phyloP scores from a whole-genome alignment of 139 green algal genomes.

The Picochlorum sp. region DNA sequence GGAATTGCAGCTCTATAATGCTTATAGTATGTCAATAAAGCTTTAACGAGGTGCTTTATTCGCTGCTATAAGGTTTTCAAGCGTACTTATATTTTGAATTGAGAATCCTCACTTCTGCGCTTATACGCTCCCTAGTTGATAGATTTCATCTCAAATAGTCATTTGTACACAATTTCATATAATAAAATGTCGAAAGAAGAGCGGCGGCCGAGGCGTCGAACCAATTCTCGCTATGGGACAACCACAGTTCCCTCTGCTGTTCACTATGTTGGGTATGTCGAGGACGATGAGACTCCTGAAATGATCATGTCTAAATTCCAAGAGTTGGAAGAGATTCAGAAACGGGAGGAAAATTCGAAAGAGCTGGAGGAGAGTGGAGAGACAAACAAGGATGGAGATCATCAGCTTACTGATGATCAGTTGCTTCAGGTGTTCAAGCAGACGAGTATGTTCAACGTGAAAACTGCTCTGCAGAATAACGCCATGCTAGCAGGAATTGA shows the following conservation, averaged over 20 bases:
- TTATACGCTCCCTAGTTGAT: too few species aligned
- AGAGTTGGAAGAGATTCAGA: constrained; percentile 68
- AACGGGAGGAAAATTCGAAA: background rate
- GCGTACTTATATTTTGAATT: too few species aligned
- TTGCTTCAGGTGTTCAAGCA: constrained; percentile 78
- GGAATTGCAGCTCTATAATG: too few species aligned
- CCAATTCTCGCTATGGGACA: constrained; percentile 30
- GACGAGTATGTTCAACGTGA: constrained; percentile 80
- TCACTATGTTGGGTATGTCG: constrained; percentile 91
- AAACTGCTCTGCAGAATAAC: constrained; percentile 54
- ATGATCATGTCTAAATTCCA: constrained; percentile 95
- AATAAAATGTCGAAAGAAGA: background rate
- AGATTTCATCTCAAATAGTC: too few species aligned
- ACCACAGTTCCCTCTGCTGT: constrained; percentile 50
- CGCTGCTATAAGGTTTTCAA: too few species aligned
- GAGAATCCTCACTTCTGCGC: too few species aligned
- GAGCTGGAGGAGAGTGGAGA: background rate
- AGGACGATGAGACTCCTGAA: constrained; percentile 90
- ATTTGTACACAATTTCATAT: background rate
- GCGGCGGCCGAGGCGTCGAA: background rate
- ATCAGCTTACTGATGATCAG: constrained; percentile 47
- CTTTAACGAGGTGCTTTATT: too few species aligned
- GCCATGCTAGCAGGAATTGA: constrained; percentile 39
- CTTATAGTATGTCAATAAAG: too few species aligned
- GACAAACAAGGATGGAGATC: background rate